phyloP scores from a whole-genome alignment of 176 grass and related monocot genomes.

The Phoenix dactylifera region DNA sequence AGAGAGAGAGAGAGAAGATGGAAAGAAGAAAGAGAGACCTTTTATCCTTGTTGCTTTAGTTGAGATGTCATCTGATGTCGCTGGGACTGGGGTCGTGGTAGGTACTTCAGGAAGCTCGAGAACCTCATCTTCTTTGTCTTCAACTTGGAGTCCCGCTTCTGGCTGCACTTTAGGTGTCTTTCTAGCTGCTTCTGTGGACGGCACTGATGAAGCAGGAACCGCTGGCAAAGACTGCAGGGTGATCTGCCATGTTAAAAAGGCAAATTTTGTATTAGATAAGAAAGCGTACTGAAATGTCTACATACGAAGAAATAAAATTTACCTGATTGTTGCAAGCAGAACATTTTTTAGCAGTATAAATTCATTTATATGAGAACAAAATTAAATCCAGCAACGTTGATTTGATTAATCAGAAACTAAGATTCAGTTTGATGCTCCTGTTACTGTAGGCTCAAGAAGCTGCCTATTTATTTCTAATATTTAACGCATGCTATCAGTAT shows the following conservation, averaged over 20 bases:
- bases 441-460: too few species aligned
- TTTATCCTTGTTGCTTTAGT: conserved; percentile 37
- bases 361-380: too few species aligned
- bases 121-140: conserved; percentile 43
- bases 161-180: conserved; percentile 19
- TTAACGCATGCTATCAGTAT: too few species aligned
- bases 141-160: conserved; percentile 22
- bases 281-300: conserved; percentile 6
- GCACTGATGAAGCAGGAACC: conserved; percentile 37
- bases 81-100: conserved; percentile 32
- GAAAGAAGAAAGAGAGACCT: conserved; percentile 69
- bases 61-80: conserved; percentile 28
- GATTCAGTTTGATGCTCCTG: too few species aligned
- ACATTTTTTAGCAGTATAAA: too few species aligned
- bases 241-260: conserved; percentile 35
- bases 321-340: neutral
- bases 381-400: too few species aligned
- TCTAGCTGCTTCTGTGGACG: conserved; percentile 25
- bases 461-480: too few species aligned
- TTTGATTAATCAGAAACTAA: too few species aligned
- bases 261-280: neutral
- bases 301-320: neutral
- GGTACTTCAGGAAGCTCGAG: conserved; percentile 95
- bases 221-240: conserved; percentile 66
- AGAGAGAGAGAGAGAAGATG: conserved; percentile 12